These are phyloP conservation scores for Chalara sp. DNA, from an alignment of 2,329 filamentous ascomycete genomes.

Conservation along the genomic window DNA sequence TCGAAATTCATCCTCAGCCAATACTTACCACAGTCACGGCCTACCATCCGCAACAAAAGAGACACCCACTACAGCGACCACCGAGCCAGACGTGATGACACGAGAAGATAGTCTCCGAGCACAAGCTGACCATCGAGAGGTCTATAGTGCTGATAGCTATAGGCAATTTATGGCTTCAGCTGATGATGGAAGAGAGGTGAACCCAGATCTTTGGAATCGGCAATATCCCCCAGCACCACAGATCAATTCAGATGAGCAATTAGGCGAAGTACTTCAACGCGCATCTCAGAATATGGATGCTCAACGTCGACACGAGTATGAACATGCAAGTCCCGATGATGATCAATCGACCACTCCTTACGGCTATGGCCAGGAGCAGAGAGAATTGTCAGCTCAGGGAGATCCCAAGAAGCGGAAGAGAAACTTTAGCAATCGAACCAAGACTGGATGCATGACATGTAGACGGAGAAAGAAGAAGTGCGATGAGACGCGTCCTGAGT, in stretches of 20 bases:
- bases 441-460: slow-evolving; percentile 92
- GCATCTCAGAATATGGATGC: slow-evolving; percentile 34
- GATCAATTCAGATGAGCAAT: slow-evolving; percentile 39
- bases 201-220: slow-evolving; percentile 21
- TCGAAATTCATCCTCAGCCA: slow-evolving; percentile 26
- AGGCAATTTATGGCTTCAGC: slow-evolving; percentile 16
- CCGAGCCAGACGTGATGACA: slow-evolving; percentile 28
- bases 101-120: slow-evolving; percentile 41
- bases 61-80: slow-evolving; percentile 22
- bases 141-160: slow-evolving; percentile 19
- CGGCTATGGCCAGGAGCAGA: slow-evolving; percentile 26
- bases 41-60: slow-evolving; percentile 28
- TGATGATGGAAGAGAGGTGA: slow-evolving; percentile 17
- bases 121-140: slow-evolving; percentile 30
- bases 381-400: slow-evolving; percentile 38
- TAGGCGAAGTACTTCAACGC: slow-evolving; percentile 44
- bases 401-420: slow-evolving; percentile 66
- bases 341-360: slow-evolving; percentile 27
- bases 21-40: slow-evolving; percentile 30
- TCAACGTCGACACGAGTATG: slow-evolving; percentile 28
- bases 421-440: slow-evolving; percentile 91
- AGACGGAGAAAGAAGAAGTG: slow-evolving; percentile 95
- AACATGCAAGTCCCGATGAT: slow-evolving; percentile 30
- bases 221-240: slow-evolving; percentile 38
- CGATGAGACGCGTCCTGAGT: slow-evolving; percentile 87